Percentiles rank a stretch among this genome's conserved stretches.
These are phyloP conservation scores for Cryptococcus amylolentus DNA, from an alignment of 1,284 basidiomycete genomes.

Conservation along the genomic window DNA sequence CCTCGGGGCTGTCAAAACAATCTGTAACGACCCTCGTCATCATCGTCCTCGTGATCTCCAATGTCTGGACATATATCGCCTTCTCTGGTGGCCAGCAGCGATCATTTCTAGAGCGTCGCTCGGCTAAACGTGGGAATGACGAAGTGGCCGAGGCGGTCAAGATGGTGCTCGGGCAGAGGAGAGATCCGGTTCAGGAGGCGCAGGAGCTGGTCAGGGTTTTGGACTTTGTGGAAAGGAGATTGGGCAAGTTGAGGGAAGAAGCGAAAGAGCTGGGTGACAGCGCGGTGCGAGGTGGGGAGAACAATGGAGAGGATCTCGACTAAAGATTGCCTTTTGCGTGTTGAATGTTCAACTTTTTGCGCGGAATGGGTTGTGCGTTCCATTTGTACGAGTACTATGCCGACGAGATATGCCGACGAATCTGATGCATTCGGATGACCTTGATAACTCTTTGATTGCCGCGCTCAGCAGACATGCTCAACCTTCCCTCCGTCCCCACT, in stretches of 20 bases:
- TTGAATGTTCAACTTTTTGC: too few species aligned
- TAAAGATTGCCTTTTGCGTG: too few species aligned
- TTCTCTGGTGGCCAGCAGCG: constrained; percentile 4
- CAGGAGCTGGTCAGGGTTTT: constrained; percentile 29
- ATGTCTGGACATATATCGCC: constrained; percentile 52
- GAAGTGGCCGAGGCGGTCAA: constrained; percentile 33
- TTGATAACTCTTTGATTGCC: neutral
- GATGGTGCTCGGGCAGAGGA: constrained; percentile 17
- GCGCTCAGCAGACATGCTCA: constrained; percentile 72
- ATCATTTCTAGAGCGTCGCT: neutral
- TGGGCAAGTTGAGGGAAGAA: constrained; percentile 11
- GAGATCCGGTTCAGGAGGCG: constrained; percentile 27
- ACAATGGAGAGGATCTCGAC: too few species aligned
- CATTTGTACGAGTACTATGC: too few species aligned
- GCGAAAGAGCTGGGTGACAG: too few species aligned
- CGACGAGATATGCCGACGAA: too few species aligned
- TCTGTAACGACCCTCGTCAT: constrained; percentile 69
- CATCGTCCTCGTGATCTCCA: constrained; percentile 66
- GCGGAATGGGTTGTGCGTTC: too few species aligned
- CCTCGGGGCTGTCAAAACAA: constrained; percentile 50
- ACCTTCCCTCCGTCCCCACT: constrained; percentile 53
- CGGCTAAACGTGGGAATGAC: neutral
- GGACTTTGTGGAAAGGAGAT: constrained; percentile 32
- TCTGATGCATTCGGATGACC: too few species aligned
- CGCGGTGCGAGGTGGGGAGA: too few species aligned